Base-by-base conservation (phyloP, 2,329 filamentous ascomycete species). In the Pyrenochaeta sp. region DNA sequence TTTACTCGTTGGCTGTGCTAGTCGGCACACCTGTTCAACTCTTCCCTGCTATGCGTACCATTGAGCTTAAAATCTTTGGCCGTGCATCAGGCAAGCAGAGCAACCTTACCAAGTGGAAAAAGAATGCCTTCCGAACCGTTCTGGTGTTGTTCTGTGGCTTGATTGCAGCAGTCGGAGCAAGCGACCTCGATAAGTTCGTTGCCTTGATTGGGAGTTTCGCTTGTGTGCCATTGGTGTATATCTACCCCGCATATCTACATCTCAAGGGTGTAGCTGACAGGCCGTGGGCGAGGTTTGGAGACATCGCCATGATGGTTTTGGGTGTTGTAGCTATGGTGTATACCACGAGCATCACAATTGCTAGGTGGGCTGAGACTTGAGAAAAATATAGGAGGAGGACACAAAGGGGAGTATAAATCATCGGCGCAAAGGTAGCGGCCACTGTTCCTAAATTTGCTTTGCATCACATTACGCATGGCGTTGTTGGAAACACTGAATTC, bases 171-270 rank as follows among this genome's bases (percentile, higher is more conserved):
- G 63, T 85, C 1, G 89, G 89, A 14, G 87, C 88, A 0, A 86
- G 82, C 36, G 87, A 90, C 69, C 77, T 92, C 56, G 89, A 92
- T 74, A 87, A 88, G 57, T 91, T 91, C 61, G 89, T 92, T 11
- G 86, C 89, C 0, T 76, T 92, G 41, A 91, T 91, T 59, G 89
- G 89, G 11, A 87, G 85, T 32, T 86, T 90, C 66, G 89, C 89
- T 1, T 92, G 89, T 63, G 87, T 92, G 48, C 89, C 89, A 12
- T 75, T 92, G 59, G 89, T 92, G 10, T 92, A 91, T 74, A 89
- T 92, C 53, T 92, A 91, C 68, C 89, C 90, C 37, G 83, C 90
- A 0, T 87, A 82, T 57, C 68, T 92, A 66, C 90, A 92, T 71
- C 89, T 86, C 75, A 86, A 82, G 64, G 89, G 86, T 4, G 81